Conservation (phyloP, 768 basidiomycete species). For the Lactarius sp. region DNA sequence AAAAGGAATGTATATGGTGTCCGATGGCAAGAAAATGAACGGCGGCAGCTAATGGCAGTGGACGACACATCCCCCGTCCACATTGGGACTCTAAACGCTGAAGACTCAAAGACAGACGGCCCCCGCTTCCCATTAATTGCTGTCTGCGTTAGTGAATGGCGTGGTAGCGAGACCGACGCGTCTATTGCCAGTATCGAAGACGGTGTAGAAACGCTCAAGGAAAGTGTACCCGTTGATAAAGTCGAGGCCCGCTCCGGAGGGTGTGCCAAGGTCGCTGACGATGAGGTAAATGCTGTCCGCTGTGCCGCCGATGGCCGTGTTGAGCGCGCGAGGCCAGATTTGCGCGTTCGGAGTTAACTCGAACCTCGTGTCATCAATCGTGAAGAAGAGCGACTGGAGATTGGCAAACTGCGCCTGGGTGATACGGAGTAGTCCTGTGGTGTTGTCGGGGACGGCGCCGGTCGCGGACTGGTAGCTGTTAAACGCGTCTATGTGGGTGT, state of each 20-base stretch:
- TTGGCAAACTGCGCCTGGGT: slow-evolving; percentile 29
- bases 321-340: slow-evolving; percentile 40
- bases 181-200: slow-evolving; percentile 54
- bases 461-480: slow-evolving; percentile 31
- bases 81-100: neutral
- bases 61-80: neutral
- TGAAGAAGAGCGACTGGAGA: slow-evolving; percentile 34
- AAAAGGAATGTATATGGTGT: no score
- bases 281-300: slow-evolving; percentile 36
- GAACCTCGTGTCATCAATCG: slow-evolving; percentile 33
- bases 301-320: slow-evolving; percentile 33
- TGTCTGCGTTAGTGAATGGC: slow-evolving; percentile 43
- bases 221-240: slow-evolving; percentile 54
- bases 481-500: slow-evolving; percentile 32
- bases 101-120: neutral
- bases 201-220: slow-evolving; percentile 62
- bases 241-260: slow-evolving; percentile 44
- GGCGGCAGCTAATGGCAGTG: no score
- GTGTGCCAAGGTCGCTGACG: slow-evolving; percentile 37
- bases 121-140: slow-evolving; percentile 28
- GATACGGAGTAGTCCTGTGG: slow-evolving; percentile 33
- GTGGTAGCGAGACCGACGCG: slow-evolving; percentile 54
- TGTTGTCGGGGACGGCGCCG: slow-evolving; percentile 31
- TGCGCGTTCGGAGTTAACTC: slow-evolving; percentile 41
- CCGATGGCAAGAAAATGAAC: no score